Conservation (phyloP, 768 basidiomycete species). For the Candolleomyces eurysporus region DNA sequence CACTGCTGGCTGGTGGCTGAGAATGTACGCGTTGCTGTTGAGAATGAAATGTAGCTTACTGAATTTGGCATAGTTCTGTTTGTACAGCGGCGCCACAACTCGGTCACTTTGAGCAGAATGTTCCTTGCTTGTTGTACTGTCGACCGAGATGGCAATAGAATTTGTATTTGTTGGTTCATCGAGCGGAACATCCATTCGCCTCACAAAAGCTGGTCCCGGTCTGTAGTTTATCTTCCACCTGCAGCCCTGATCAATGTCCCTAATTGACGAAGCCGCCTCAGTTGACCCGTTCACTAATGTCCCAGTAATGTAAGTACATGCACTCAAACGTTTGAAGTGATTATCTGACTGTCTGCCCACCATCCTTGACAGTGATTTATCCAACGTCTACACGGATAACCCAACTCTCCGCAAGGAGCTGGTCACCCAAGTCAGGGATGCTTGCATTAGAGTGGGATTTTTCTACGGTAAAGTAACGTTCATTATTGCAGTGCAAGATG, state of each 20-base stretch:
- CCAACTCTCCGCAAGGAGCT: constrained; percentile 39
- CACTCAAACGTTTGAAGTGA: background rate
- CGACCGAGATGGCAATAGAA: no score
- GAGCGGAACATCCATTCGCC: no score
- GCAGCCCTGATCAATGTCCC: constrained; percentile 6
- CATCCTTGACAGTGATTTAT: constrained; percentile 39
- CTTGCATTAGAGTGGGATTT: constrained; percentile 82
- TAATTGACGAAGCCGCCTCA: constrained; percentile 9
- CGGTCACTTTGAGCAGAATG: no score
- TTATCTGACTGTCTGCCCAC: background rate
- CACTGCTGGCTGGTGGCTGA: no score
- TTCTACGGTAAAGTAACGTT: constrained; percentile 58
- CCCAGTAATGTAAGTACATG: constrained; percentile 35
- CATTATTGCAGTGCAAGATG: background rate
- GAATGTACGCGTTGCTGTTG: no score
- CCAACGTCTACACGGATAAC: constrained; percentile 36
- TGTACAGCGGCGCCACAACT: no score
- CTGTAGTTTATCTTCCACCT: background rate
- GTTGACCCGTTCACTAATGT: constrained; percentile 31
- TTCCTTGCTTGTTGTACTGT: no score
- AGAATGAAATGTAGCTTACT: no score
- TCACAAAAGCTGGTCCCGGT: no score
- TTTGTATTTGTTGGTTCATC: no score
- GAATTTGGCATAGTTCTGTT: no score
- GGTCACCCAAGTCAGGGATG: constrained; percentile 61